Percentiles rank a stretch among this genome's conserved stretches.
These are phyloP conservation scores for Leptomonas pyrrhocoris DNA, from an alignment of 208 protist species.

Conservation along the genomic window DNA sequence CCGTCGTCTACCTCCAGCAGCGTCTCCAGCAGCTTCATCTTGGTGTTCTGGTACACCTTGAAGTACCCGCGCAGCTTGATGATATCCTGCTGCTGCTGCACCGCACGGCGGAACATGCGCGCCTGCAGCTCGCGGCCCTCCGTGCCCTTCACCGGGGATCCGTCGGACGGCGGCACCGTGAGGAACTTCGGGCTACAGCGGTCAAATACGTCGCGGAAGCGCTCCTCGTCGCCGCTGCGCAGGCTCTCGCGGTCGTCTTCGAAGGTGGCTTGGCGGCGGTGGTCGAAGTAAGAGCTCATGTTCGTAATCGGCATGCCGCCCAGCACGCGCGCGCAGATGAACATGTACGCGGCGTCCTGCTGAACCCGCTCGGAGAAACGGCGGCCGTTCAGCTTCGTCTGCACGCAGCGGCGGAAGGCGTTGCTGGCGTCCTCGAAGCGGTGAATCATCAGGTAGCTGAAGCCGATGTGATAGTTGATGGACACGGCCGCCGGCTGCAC, in stretches of 20 bases:
- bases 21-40: slow-evolving; percentile 76
- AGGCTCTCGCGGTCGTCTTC: slow-evolving; percentile 89
- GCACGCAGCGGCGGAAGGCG: slow-evolving; percentile 76
- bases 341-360: slow-evolving; percentile 83
- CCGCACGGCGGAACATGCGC: slow-evolving; percentile 86
- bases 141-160: slow-evolving; percentile 67
- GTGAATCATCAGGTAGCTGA: slow-evolving; percentile 92
- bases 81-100: slow-evolving; percentile 90
- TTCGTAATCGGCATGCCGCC: slow-evolving; percentile 81
- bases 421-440: slow-evolving; percentile 89
- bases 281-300: slow-evolving; percentile 65
- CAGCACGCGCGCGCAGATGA: slow-evolving; percentile 80
- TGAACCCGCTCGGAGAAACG: slow-evolving; percentile 88
- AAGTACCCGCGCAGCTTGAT: slow-evolving; percentile 90
- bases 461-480: slow-evolving; percentile 86
- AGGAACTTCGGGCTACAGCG: slow-evolving; percentile 92
- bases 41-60: slow-evolving; percentile 90
- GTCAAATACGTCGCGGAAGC: slow-evolving; percentile 91
- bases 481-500: slow-evolving; percentile 80
- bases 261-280: slow-evolving; percentile 57
- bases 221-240: slow-evolving; percentile 81
- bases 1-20: slow-evolving; percentile 86
- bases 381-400: slow-evolving; percentile 66
- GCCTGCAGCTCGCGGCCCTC: slow-evolving; percentile 89
- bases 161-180: slow-evolving; percentile 59